phyloP scores from a whole-genome alignment of 257 asterid genomes.

The Mitragyna speciosa region DNA sequence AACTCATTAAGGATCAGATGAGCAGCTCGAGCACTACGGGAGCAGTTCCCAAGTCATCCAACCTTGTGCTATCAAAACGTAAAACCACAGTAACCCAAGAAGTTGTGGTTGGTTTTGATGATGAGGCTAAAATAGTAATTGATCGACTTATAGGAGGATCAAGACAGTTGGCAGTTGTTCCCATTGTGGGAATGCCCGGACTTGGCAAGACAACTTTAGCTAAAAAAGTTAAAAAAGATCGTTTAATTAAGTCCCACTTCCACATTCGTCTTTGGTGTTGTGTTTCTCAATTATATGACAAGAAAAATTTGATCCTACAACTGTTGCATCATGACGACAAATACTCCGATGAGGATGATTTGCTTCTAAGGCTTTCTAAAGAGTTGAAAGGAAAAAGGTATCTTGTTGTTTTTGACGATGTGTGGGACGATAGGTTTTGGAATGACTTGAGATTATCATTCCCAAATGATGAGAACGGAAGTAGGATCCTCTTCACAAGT shows the following conservation, averaged over 20 bases:
- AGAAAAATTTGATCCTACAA: not conserved
- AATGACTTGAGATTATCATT: not conserved
- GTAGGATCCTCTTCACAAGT: constrained; percentile 2
- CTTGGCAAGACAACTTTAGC: too few relatives aligned
- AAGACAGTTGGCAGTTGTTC: not conserved
- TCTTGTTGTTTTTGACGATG: too few relatives aligned
- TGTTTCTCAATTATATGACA: not conserved
- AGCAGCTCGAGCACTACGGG: not conserved
- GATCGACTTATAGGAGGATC: not conserved
- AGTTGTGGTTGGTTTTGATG: constrained; percentile 6
- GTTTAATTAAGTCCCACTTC: not conserved
- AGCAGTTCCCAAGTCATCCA: too few relatives aligned
- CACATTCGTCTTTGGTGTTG: not conserved
- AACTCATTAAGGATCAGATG: not conserved
- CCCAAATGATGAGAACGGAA: not conserved
- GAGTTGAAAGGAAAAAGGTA: not conserved
- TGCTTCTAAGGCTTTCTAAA: not conserved
- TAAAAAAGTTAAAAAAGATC: constrained; percentile 10
- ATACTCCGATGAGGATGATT: too few relatives aligned
- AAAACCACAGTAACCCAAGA: too few relatives aligned
- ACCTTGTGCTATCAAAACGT: not conserved
- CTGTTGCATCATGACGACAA: too few relatives aligned
- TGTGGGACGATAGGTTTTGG: constrained; percentile 2
- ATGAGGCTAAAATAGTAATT: not conserved
- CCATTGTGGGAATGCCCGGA: constrained; percentile 20